Evolutionary conservation across 108 stramenopile genomes (phyloP), one percentile per base, ranked within the genome.

Genomic region (Epithemia pelagica): DNA sequence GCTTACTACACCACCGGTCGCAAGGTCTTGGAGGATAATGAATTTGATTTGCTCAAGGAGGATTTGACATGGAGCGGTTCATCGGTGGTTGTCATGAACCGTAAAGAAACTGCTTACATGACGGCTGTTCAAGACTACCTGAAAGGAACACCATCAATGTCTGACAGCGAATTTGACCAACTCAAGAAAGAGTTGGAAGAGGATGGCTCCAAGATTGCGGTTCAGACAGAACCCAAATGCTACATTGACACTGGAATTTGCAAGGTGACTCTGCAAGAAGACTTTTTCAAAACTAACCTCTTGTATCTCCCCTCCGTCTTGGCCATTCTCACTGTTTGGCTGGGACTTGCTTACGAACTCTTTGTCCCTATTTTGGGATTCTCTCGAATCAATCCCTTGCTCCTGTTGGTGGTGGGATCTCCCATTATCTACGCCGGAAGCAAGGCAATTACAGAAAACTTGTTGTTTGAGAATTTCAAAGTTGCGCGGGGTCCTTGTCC

Each of bases 191-290:
- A 87, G 53, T 82, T 97, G 19, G 76, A 88, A 75, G 93, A 90
- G 29, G 77, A 87, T 64, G 92, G 90, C 20, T 92, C 91, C 65
- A 72, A 79, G 53, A 85, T 97, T 67, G 89, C 92, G 10, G 92
- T 95, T 0, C 70, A 84, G 56, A 96, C 83, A 32, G 95, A 97
- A 66, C 96, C 96, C 2, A 94, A 92, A 82, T 95, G 94, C 74
- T 94, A 94, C 89, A 88, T 97, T 59, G 96, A 97, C 70, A 92
- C 95, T 55, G 96, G 96, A 10, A 88, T 97, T 21, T 97, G 96
- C 80, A 95, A 81, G 30, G 93, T 94, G 1, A 92, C 85, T 1
- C 75, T 88, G 58, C 81, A 90, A 72, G 78, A 88, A 31, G 95
- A 97, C 73, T 77, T 79, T 22, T 95, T 95, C 71, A 88, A 94